Percentiles rank a stretch among this genome's conserved stretches.
These are phyloP conservation scores for Azolla pinnata DNA, from an alignment of 75 land plant genomes.

Conservation along the genomic window DNA sequence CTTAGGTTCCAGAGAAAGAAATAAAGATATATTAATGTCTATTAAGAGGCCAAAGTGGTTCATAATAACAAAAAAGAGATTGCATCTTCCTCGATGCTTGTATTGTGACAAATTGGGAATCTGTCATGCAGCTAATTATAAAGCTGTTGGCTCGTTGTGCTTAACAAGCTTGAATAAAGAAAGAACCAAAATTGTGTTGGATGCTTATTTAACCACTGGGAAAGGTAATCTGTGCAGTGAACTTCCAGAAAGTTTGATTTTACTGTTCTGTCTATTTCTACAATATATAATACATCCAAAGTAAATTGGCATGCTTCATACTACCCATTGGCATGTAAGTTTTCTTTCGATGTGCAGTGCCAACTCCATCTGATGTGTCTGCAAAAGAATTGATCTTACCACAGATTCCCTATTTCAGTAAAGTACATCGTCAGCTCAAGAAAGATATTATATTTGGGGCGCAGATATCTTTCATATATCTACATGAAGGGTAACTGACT, in stretches of 20 bases:
- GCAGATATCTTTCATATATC: neutral
- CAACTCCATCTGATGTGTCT: constrained; percentile 2
- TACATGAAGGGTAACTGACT: constrained; percentile 7
- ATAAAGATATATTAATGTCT: too few relatives aligned
- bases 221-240: constrained; percentile 38
- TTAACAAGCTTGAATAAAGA: constrained; percentile 65
- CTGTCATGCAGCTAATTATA: constrained; percentile 71
- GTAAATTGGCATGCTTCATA: neutral
- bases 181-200: constrained; percentile 60
- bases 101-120: neutral
- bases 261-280: neutral
- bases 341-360: neutral
- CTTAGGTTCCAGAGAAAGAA: too few relatives aligned
- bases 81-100: neutral
- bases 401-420: neutral
- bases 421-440: neutral
- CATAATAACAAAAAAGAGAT: too few relatives aligned
- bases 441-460: constrained; percentile 3
- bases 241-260: neutral
- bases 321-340: too few relatives aligned
- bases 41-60: too few relatives aligned
- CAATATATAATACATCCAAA: neutral
- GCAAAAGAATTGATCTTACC: neutral
- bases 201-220: constrained; percentile 43
- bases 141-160: constrained; percentile 72